These are phyloP conservation scores for Sporothrix curviconia DNA, from an alignment of 2,329 filamentous ascomycete genomes.

Conservation along the genomic window DNA sequence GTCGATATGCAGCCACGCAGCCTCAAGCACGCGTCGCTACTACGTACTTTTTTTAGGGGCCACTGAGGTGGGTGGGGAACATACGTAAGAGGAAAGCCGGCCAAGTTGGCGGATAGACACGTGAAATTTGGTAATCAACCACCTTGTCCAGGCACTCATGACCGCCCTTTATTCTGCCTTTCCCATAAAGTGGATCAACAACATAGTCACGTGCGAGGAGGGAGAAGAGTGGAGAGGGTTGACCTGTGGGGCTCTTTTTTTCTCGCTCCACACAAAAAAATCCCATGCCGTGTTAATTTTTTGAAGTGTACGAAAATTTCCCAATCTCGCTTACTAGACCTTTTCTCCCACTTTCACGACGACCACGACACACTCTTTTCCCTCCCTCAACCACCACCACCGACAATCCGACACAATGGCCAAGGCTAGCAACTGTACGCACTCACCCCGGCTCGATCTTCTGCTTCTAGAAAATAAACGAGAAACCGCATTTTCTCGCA, in stretches of 20 bases:
- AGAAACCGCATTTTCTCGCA: not conserved
- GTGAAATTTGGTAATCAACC: not conserved
- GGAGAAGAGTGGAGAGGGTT: slow-evolving; percentile 7
- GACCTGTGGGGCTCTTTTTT: slow-evolving; percentile 7
- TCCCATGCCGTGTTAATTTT: slow-evolving; percentile 1
- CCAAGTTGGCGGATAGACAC: not conserved
- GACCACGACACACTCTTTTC: slow-evolving; percentile 11
- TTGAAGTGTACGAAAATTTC: slow-evolving; percentile 9
- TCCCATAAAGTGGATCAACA: too few species aligned
- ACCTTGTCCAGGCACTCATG: not conserved
- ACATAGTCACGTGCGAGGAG: not conserved
- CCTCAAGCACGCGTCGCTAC: slow-evolving; percentile 6
- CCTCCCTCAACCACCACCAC: slow-evolving; percentile 1
- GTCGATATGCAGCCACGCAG: not conserved
- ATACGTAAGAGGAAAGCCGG: not conserved
- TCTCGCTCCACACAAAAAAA: slow-evolving; percentile 12
- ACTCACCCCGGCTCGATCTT: not conserved
- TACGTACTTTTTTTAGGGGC: not conserved
- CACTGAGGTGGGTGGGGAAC: not conserved
- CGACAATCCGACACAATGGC: slow-evolving; percentile 18
- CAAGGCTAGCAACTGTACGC: slow-evolving; percentile 21
- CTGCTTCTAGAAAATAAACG: not conserved
- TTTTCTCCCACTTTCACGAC: slow-evolving; percentile 5
- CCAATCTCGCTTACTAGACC: slow-evolving; percentile 5
- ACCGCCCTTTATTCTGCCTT: slow-evolving; percentile 11